Base-by-base conservation (phyloP, 2,329 filamentous ascomycete species). In the Verticillium isaacii region DNA sequence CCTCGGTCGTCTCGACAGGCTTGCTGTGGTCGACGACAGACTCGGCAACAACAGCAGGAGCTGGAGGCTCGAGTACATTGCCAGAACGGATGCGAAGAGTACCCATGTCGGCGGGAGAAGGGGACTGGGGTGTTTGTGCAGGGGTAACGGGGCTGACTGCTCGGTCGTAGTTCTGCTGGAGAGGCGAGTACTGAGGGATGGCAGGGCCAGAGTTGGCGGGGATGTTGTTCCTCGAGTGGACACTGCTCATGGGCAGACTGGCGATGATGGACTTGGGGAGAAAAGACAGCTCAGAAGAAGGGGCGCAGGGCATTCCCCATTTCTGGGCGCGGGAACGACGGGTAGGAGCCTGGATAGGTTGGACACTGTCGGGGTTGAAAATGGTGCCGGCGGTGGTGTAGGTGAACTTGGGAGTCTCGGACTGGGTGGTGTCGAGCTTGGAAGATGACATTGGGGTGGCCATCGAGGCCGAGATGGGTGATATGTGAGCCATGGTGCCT, bases 341-440 rank as follows among this genome's bases (percentile, higher is more conserved):
- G 61, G 78, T 71, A 36, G 83, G 83, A 55, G 83, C 77, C 64
- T 84, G 82, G 32, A 85, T 73, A 15, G 80, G 79, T 52, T 77
- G 74, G 15, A 75, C 69, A 15, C 75, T 71, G 62, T 75, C 75
- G 2, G 82, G 81, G 37, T 82, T 82, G 71, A 82, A 85, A 56
- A 83, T 74, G 4, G 83, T 84, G n/a, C 83, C 83, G 25, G 83
- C 83, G 8, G 83, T 85, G 17, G 82, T 85, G 67, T 84, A 85
- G 55, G 77, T 80, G 32, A 77, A 76, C 60, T 68, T 73, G 62
- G 63, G 63, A 37, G 61, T 56, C 56, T 63, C 62, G 29, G 41
- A 23, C 39, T 52, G 29, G 29, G 15, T 25, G 32, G 12, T 5
- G 45, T 23, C 58, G 62, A 58, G 50, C 58, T 39, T 54, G 58